phyloP scores from a whole-genome alignment of 345 rosid genomes.

The Syzygium oleosum region DNA sequence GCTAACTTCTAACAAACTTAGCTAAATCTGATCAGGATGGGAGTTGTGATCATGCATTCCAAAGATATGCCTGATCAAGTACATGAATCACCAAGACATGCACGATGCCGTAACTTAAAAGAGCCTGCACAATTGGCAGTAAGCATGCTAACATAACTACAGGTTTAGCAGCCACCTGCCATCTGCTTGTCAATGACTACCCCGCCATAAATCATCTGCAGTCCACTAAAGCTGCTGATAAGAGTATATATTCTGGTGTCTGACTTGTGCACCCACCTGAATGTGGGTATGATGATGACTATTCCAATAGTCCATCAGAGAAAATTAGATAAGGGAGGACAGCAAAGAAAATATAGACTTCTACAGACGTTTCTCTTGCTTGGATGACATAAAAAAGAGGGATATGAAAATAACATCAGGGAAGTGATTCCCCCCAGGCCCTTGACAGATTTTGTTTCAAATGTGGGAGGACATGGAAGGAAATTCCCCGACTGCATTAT shows the following conservation, averaged over 20 bases:
- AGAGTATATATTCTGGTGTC: neutral
- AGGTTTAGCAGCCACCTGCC: neutral
- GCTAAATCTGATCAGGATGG: too few species aligned
- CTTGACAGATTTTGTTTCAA: neutral
- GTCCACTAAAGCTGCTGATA: neutral
- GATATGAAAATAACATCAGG: neutral
- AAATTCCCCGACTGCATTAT: neutral
- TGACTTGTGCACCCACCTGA: neutral
- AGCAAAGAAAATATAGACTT: neutral
- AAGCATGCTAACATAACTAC: neutral
- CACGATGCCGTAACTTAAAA: too few species aligned
- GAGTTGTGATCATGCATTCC: too few species aligned
- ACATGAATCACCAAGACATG: too few species aligned
- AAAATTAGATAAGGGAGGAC: neutral
- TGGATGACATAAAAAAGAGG: neutral
- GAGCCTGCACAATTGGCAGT: neutral
- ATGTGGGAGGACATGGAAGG: neutral
- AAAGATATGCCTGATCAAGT: too few species aligned
- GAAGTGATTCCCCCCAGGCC: neutral
- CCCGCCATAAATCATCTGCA: neutral
- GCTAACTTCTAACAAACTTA: too few species aligned
- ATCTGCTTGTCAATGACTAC: neutral
- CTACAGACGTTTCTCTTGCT: neutral
- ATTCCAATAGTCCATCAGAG: neutral
- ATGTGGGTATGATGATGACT: neutral